Conservation (phyloP, 176 grass and related monocot genomes). For the Phoenix roebelenii region DNA sequence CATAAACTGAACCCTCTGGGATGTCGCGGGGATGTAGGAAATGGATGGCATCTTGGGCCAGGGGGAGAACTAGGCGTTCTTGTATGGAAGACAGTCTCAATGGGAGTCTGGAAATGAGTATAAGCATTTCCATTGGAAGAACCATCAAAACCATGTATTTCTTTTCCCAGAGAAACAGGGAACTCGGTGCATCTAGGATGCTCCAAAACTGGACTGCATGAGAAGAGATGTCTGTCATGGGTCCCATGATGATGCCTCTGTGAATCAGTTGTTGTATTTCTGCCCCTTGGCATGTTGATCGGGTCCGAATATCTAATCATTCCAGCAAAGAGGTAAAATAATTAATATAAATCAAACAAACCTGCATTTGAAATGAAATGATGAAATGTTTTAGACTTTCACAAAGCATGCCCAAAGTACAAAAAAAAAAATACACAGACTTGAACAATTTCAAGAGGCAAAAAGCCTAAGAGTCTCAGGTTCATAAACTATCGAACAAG, state of each 20-base stretch:
- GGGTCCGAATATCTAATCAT: constrained; percentile 12
- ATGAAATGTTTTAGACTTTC: no score
- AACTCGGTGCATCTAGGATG: constrained; percentile 33
- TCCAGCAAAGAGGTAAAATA: background rate
- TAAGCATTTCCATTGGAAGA: constrained; percentile 30
- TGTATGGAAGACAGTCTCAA: constrained; percentile 43
- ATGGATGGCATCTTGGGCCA: constrained; percentile 27
- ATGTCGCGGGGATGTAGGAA: constrained; percentile 29
- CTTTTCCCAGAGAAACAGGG: constrained; percentile 31
- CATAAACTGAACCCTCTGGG: constrained; percentile 49
- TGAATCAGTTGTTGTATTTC: constrained; percentile 23
- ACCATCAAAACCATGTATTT: constrained; percentile 33
- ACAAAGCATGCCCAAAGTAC: no score
- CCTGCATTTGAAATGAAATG: background rate
- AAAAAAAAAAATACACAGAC: no score
- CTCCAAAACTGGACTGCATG: constrained; percentile 35
- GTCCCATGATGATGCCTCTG: constrained; percentile 24
- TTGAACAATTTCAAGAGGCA: no score
- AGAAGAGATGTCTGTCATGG: constrained; percentile 41
- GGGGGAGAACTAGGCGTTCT: constrained; percentile 44
- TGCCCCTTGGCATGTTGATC: constrained; percentile 31
- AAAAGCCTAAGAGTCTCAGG: no score
- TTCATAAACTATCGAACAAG: no score
- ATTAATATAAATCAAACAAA: background rate
- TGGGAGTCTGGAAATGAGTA: constrained; percentile 33